Evolutionary conservation across 192 early-diverging fungal species (phyloP), one percentile per base, ranked within the genome.

Genomic region (Coemansia sp.): DNA sequence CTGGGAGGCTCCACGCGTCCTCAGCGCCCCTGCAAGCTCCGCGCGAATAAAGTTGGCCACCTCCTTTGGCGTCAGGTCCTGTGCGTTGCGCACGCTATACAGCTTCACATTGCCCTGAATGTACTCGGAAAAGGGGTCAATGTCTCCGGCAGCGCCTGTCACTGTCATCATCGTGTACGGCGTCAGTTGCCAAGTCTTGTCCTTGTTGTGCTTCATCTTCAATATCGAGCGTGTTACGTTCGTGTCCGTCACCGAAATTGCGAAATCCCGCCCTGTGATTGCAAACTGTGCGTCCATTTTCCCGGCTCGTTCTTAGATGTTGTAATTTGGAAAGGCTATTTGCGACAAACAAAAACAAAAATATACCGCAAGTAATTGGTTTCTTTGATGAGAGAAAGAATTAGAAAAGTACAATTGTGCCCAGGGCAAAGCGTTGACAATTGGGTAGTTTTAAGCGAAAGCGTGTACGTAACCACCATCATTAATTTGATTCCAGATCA

Each of bases 81-180:
- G 88, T 38, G 91, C 90, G 74, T 97, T 93, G 55, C 89, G 88
- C 67, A 98, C 93, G 58, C 90, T 90, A 74, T 95, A 94, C 18
- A 99, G 87, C 78, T 91, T 88, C 62, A 94, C 87, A 71, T 97
- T 99, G 64, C 90, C 85, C 75, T 96, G 92, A 67, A 99, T 92
- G 80, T 93, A 99, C 84, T 99, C 97, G 35, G 94, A 89, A 86
- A 97, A 99, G 67, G 95, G 90, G 26, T 91, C 90, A 7, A 93
- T 92, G 72, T 99, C 97, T 56, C 95, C 95, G 6, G 92, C 84
- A 81, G 95, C 95, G 63, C 97, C 97, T 35, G 90, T 83, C 66
- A 90, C 95, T 39, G 94, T 69, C 89, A 99, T 87, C 12, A 96
- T 64, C 6, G 89, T 92, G 68, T 94, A 88, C 60, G 89, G 79